phyloP scores from a whole-genome alignment of 805 yeast species.

The Ogataea neopini region DNA sequence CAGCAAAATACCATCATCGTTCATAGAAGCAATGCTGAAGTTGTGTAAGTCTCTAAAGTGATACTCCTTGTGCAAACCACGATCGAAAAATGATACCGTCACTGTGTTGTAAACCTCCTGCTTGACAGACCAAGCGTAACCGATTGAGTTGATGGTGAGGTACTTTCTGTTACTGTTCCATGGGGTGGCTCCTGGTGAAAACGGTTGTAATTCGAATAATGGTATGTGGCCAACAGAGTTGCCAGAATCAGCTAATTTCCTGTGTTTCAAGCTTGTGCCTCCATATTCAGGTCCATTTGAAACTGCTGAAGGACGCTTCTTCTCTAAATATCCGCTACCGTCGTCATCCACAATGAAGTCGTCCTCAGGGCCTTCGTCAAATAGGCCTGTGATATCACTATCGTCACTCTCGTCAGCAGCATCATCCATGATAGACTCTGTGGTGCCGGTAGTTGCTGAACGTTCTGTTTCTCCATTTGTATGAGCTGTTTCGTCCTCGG shows the following conservation, averaged over 20 bases:
- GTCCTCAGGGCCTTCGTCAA: conserved; percentile 45
- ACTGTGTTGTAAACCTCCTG: conserved; percentile 62
- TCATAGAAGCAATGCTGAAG: conserved; percentile 75
- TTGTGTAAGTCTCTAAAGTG: conserved; percentile 77
- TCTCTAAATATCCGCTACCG: conserved; percentile 41
- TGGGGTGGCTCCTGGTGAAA: conserved; percentile 88
- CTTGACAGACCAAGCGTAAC: conserved; percentile 78
- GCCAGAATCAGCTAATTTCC: conserved; percentile 10
- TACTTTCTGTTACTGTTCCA: conserved; percentile 72
- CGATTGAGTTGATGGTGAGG: conserved; percentile 75
- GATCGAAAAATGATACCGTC: conserved; percentile 87
- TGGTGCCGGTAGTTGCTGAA: conserved; percentile 11
- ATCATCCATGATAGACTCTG: conserved; percentile 27
- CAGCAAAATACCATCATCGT: conserved; percentile 63
- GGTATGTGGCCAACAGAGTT: conserved; percentile 7
- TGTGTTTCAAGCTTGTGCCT: conserved; percentile 7
- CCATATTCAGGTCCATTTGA: not conserved
- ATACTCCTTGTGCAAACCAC: conserved; percentile 71
- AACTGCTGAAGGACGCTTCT: conserved; percentile 15
- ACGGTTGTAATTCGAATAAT: conserved; percentile 52
- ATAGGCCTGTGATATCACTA: conserved; percentile 34
- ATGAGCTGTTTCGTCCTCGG: conserved; percentile 4
- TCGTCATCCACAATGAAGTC: conserved; percentile 68
- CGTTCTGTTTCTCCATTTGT: conserved; percentile 20
- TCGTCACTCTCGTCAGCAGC: conserved; percentile 29